Evolutionary conservation across 768 basidiomycete genomes (phyloP).

Genomic region (Auriscalpium vulgare): DNA sequence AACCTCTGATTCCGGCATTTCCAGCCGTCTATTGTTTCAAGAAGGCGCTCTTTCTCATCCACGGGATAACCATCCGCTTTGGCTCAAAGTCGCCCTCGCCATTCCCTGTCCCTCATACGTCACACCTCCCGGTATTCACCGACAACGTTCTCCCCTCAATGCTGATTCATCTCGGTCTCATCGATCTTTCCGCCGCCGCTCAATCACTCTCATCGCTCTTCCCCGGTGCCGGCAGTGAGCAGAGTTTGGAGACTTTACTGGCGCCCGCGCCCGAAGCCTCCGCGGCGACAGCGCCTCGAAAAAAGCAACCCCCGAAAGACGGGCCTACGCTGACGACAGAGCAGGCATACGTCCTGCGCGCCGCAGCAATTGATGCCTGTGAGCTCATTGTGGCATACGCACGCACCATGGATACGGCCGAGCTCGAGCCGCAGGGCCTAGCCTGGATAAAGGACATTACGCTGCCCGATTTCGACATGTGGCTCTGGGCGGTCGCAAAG

Average conservation of each 20-base stretch:
- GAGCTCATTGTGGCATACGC: conserved; percentile 56
- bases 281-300: conserved; percentile 9
- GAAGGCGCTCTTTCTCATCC: conserved; percentile 78
- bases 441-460: conserved; percentile 51
- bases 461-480: conserved; percentile 58
- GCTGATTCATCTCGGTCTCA: conserved; percentile 65
- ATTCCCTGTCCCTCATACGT: conserved; percentile 57
- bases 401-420: conserved; percentile 25
- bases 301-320: conserved; percentile 26
- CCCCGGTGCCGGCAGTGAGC: conserved; percentile 34
- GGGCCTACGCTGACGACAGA: conserved; percentile 48
- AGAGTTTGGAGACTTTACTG: conserved; percentile 34
- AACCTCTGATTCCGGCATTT: not conserved
- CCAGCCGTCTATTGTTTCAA: conserved; percentile 85
- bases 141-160: conserved; percentile 85
- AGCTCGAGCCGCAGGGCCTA: conserved; percentile 18
- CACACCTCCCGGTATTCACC: conserved; percentile 56
- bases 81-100: conserved; percentile 40
- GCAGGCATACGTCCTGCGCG: conserved; percentile 69
- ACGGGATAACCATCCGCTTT: conserved; percentile 63
- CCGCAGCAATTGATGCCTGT: conserved; percentile 74
- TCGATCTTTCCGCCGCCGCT: conserved; percentile 47
- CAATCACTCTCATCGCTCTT: conserved; percentile 39
- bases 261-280: conserved; percentile 17
- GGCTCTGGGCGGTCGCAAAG: conserved; percentile 81